Percentiles rank a stretch among this genome's conserved stretches.
These are phyloP conservation scores for Salix purpurea DNA, from an alignment of 345 rosid species.

Conservation along the genomic window DNA sequence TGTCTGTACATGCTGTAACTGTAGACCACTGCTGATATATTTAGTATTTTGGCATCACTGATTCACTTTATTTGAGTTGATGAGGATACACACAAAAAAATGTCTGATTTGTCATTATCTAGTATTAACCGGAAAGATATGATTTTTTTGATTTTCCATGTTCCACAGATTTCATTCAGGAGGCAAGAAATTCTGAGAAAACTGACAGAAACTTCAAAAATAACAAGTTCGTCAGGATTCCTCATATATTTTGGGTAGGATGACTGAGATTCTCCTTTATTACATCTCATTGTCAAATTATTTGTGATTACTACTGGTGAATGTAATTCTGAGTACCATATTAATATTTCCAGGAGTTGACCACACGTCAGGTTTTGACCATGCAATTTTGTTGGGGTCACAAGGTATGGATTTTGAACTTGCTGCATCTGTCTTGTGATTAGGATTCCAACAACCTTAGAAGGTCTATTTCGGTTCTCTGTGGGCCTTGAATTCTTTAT, in stretches of 20 bases:
- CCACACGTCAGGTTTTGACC: slow-evolving; percentile 69
- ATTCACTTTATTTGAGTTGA: neutral
- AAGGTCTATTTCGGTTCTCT: no score
- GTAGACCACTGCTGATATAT: neutral
- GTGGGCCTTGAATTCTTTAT: no score
- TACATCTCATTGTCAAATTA: neutral
- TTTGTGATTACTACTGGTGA: neutral
- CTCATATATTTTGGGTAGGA: slow-evolving; percentile 68
- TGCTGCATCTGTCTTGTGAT: neutral
- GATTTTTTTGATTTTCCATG: neutral
- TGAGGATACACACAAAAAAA: neutral
- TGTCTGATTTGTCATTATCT: neutral
- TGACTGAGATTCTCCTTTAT: neutral
- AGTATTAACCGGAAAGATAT: neutral
- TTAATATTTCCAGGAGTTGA: slow-evolving; percentile 48
- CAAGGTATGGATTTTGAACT: slow-evolving; percentile 49
- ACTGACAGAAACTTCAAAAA: slow-evolving; percentile 59
- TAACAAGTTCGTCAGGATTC: slow-evolving; percentile 54
- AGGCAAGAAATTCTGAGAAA: slow-evolving; percentile 72
- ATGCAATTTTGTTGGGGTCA: slow-evolving; percentile 79
- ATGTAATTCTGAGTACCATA: neutral
- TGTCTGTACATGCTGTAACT: no score
- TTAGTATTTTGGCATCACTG: neutral
- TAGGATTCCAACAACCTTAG: no score
- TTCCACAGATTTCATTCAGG: slow-evolving; percentile 72